A percentile compares a stretch with the other conserved stretches of the same genome.
Conservation (phyloP, 495 filamentous ascomycete genomes). For the Parmelia sp. region DNA sequence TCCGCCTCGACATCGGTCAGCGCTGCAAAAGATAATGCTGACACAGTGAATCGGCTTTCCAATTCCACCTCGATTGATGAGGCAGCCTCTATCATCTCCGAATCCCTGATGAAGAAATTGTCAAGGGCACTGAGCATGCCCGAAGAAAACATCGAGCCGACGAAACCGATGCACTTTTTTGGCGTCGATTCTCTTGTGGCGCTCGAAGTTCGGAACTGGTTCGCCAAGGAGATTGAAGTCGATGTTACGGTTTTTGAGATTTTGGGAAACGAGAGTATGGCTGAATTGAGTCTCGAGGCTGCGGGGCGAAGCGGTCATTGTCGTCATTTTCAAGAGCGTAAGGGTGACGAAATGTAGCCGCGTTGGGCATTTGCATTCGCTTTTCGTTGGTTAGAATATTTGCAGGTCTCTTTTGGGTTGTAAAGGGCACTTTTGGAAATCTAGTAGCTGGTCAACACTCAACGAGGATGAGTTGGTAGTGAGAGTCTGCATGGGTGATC, state of each 20-base stretch:
- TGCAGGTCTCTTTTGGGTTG: too few relatives aligned
- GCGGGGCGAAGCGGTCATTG: too few relatives aligned
- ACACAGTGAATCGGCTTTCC: background rate
- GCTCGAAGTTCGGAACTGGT: slow-evolving; percentile 36
- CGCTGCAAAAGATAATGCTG: background rate
- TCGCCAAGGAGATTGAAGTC: slow-evolving; percentile 28
- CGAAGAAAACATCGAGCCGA: background rate
- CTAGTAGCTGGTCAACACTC: too few relatives aligned
- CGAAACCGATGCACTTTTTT: slow-evolving; percentile 15
- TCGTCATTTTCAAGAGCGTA: too few relatives aligned
- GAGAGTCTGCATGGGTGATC: too few relatives aligned
- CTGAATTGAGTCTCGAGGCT: too few relatives aligned
- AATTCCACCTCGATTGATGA: background rate
- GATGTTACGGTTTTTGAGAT: slow-evolving; percentile 35
- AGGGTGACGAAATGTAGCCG: too few relatives aligned
- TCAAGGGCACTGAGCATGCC: background rate
- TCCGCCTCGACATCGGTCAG: background rate
- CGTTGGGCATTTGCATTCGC: too few relatives aligned
- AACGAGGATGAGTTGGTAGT: too few relatives aligned
- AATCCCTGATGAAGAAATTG: background rate
- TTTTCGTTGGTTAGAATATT: too few relatives aligned
- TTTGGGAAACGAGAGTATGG: too few relatives aligned
- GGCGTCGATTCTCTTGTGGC: slow-evolving; percentile 38
- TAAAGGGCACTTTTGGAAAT: too few relatives aligned
- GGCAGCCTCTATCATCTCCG: background rate